Base-by-base conservation (phyloP, 306 rosid species). In the Ceratonia siliqua region DNA sequence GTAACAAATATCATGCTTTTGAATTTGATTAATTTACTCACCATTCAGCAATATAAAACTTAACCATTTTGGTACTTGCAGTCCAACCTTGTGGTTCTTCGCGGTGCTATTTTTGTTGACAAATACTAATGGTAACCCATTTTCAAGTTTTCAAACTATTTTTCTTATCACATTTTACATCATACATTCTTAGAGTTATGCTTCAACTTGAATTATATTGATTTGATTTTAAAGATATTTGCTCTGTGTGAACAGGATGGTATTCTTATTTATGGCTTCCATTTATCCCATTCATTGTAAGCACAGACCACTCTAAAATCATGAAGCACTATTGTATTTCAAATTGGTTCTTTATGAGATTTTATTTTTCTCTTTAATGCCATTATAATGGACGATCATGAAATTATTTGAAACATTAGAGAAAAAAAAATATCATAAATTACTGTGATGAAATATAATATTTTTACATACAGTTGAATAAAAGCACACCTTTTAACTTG, bases 181-280 rank as follows among this genome's bases (percentile, higher is more conserved):
- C 46, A 54, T 41, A 8, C 21, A 36, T 30, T 3, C 28, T 32
- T 56, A 27, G n/a, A 39, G 35, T 42, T 8, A 28, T 49, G 64
- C 2, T 52, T 17, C 45, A 30, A 63, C 27, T 42, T 68, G 2
- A 41, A 42, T 18, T 42, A 14, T 5, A 15, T 54, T 11, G 53
- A 5, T 18, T 24, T 36, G 65, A 8, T 70, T n/a, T n/a, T n/a
- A n/a, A n/a, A n/a, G 52, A 10, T 58, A 32, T 43, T 58, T 25
- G 36, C 36, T 69, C 27, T 58, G 12, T 57, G 22, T 78, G 74
- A 25, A 75, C 93, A 94, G 97, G 92, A 72, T 85, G 87, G 88
- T 1, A 89, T 77, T 55, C 97, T 62, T 83, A 87, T 78, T 71
- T 81, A 1, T 94, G 98, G 98, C 84, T 94, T 65, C 98, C 98